phyloP scores from a whole-genome alignment of 768 basidiomycete species.

The Daedalea quercina region DNA sequence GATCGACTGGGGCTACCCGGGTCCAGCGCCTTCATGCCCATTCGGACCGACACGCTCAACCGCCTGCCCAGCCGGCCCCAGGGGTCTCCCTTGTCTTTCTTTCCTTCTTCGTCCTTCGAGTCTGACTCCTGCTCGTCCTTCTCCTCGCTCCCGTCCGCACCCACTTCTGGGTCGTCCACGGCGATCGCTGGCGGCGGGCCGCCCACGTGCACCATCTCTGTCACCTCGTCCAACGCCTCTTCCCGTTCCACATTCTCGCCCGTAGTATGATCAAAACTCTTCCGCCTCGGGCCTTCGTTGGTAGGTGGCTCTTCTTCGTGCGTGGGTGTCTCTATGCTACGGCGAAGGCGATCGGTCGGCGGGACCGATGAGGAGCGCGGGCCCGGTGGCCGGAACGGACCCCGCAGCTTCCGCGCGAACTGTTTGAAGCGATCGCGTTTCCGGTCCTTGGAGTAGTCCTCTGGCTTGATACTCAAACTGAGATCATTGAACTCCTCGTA shows the following conservation, averaged over 20 bases:
- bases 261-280: slow-evolving; percentile 35
- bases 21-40: slow-evolving; percentile 24
- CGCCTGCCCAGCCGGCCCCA: slow-evolving; percentile 65
- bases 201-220: slow-evolving; percentile 11
- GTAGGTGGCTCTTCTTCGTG: slow-evolving; percentile 34
- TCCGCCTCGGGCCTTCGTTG: slow-evolving; percentile 29
- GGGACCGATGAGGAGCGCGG: slow-evolving; percentile 42
- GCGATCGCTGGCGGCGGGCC: slow-evolving; percentile 3
- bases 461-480: slow-evolving; percentile 80
- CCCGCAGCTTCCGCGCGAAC: slow-evolving; percentile 57
- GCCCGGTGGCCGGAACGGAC: slow-evolving; percentile 3
- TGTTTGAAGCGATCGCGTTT: slow-evolving; percentile 76
- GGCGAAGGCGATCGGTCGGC: slow-evolving; percentile 33
- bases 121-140: slow-evolving; percentile 23
- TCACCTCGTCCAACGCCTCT: slow-evolving; percentile 5
- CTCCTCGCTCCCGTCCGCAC: slow-evolving; percentile 18
- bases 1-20: slow-evolving; percentile 16
- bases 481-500: slow-evolving; percentile 95
- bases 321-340: slow-evolving; percentile 28
- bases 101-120: slow-evolving; percentile 8
- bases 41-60: slow-evolving; percentile 52
- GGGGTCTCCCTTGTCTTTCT: slow-evolving; percentile 34
- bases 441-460: slow-evolving; percentile 65
- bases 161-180: slow-evolving; percentile 6
- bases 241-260: slow-evolving; percentile 3